Evolutionary conservation across 805 yeast genomes (phyloP), one percentile per base, ranked within the genome.

Genomic region (Kazachstania psychrophila): DNA sequence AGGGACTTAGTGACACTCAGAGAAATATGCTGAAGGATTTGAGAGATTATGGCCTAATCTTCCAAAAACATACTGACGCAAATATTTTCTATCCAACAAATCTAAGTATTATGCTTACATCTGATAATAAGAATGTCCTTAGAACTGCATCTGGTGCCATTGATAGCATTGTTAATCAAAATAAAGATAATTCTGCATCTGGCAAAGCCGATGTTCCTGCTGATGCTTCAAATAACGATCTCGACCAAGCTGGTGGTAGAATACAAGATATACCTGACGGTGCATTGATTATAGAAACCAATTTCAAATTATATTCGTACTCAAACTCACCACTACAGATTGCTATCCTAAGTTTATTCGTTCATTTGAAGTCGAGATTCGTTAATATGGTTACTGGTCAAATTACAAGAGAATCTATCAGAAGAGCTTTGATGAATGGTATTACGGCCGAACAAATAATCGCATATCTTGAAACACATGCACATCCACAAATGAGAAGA

Each of bases 391-490:
- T 92, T 3, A 75, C 92, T 4, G 98, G 98, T 2, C 86, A 83
- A 45, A 72, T 92, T 40, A 88, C 96, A 5, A 74, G 97, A 58
- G 96, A 89, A 49, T 84, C 95, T 0, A 79, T 92, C 15, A 69
- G 97, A 41, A 67, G 72, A 37, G 98, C 98, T 0, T 62, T 92
- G 26, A 56, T 67, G 28, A 85, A 82, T 49, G 98, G 98, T 20
- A 92, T 92, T 49, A 83, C 96, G 0, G 89, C 97, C 0, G 96
- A 87, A 26, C 98, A 92, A 56, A 84, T 92, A 48, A 81, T 92
- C 42, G 75, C 85, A 45, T 92, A 89, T 55, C 61, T 92, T 31
- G 87, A 85, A 44, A 73, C 87, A 0, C 96, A 92, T 65, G 95
- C 96, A 0, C 97, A 89, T 61, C 83, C 94, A 2, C 95, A 87